Conservation (phyloP, 2,329 filamentous ascomycete genomes). For the Hypoxylon sp. region DNA sequence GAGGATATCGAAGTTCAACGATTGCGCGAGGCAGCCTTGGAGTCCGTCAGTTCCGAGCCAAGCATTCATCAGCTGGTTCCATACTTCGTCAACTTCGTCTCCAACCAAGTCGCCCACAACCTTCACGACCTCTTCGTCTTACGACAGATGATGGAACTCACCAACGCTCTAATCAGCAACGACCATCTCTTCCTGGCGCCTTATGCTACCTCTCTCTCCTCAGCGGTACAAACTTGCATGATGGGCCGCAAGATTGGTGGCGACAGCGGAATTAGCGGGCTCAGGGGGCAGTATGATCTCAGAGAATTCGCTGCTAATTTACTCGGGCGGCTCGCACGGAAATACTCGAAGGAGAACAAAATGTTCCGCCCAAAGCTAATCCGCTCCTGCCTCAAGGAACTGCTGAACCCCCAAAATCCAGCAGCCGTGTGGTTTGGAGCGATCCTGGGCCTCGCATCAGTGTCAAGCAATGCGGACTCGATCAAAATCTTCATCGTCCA, state of each 20-base stretch:
- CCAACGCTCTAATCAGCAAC: constrained; percentile 87
- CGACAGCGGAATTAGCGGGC: constrained; percentile 66
- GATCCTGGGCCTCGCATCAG: constrained; percentile 83
- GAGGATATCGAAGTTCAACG: constrained; percentile 81
- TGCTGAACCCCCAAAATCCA: constrained; percentile 88
- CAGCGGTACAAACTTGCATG: constrained; percentile 91
- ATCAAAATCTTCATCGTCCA: constrained; percentile 70
- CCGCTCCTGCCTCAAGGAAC: constrained; percentile 92
- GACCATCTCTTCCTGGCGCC: constrained; percentile 79
- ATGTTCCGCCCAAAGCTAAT: constrained; percentile 90
- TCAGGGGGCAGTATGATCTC: constrained; percentile 80
- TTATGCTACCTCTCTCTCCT: constrained; percentile 77
- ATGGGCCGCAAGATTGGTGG: constrained; percentile 84
- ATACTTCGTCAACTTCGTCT: constrained; percentile 96
- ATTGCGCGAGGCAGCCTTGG: constrained; percentile 86
- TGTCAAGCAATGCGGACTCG: constrained; percentile 72
- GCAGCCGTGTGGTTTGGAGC: constrained; percentile 91
- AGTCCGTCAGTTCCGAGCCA: constrained; percentile 88
- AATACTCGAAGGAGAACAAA: constrained; percentile 85
- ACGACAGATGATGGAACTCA: constrained; percentile 92
- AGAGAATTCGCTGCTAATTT: constrained; percentile 88
- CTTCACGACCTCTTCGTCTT: constrained; percentile 91
- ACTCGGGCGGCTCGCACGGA: constrained; percentile 82
- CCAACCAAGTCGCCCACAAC: constrained; percentile 94
- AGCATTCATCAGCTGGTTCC: constrained; percentile 95